Conservation (phyloP, 2,329 filamentous ascomycete species). For the Calonectria ilicicola region DNA sequence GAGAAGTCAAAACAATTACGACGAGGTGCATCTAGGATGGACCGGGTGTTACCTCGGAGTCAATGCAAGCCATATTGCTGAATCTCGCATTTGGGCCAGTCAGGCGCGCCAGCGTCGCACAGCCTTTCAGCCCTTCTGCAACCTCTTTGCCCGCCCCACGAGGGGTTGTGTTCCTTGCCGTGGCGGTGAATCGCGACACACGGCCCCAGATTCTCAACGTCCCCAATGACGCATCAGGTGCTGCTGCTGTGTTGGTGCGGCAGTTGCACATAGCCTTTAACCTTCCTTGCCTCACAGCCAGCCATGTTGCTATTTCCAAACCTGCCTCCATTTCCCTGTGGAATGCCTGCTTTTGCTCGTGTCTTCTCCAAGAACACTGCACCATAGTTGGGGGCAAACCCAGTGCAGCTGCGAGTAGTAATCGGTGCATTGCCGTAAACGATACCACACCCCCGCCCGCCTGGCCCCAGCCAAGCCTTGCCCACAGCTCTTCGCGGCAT, state of each 20-base stretch:
- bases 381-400: too few relatives aligned
- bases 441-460: background rate
- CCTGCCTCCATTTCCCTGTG: constrained; percentile 16
- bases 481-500: background rate
- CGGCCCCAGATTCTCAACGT: constrained; percentile 20
- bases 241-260: constrained; percentile 20
- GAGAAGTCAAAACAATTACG: background rate
- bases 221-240: constrained; percentile 8
- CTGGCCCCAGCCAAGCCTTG: background rate
- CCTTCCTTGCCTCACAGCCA: too few relatives aligned
- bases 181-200: constrained; percentile 22
- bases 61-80: background rate
- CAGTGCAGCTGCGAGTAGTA: too few relatives aligned
- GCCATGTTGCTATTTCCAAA: constrained; percentile 19
- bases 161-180: constrained; percentile 1
- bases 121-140: constrained; percentile 19
- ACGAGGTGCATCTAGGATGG: background rate
- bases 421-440: background rate
- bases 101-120: background rate
- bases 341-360: constrained; percentile 14
- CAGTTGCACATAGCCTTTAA: constrained; percentile 22
- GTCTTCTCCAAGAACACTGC: background rate
- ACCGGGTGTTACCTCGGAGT: background rate
- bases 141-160: constrained; percentile 11
- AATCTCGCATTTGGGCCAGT: background rate